Evolutionary conservation across 2,329 filamentous ascomycete species (phyloP).

Genomic region (Fonsecaea monophora): DNA sequence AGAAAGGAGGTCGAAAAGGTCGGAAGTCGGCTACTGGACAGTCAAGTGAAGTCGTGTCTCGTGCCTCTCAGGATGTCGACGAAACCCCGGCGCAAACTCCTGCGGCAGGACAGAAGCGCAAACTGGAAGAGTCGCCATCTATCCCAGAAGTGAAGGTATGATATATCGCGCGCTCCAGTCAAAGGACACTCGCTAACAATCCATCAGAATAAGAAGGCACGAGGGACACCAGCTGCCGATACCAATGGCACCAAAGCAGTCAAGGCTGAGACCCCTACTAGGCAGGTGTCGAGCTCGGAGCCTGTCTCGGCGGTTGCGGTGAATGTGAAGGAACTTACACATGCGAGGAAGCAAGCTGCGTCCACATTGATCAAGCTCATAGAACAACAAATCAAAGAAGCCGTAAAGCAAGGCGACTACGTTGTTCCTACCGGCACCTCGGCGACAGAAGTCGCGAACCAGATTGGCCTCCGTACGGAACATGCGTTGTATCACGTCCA

Average conservation of each 20-base stretch:
- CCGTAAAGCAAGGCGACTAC: conserved; percentile 71
- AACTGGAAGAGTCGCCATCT: conserved; percentile 50
- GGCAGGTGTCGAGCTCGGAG: conserved; percentile 44
- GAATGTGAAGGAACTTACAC: conserved; percentile 61
- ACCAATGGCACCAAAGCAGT: conserved; percentile 40
- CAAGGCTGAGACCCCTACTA: conserved; percentile 41
- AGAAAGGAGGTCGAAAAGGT: conserved; percentile 63
- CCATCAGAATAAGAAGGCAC: conserved; percentile 41
- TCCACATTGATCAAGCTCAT: conserved; percentile 75
- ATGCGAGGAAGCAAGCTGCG: conserved; percentile 71
- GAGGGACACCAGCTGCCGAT: conserved; percentile 34
- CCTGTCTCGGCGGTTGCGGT: conserved; percentile 44
- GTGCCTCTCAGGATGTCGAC: conserved; percentile 50
- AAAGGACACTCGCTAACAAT: conserved; percentile 39
- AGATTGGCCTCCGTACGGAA: conserved; percentile 80
- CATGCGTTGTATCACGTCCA: conserved; percentile 66
- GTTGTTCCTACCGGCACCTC: conserved; percentile 68
- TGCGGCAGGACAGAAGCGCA: conserved; percentile 51
- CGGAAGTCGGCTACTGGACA: conserved; percentile 68
- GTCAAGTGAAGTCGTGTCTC: conserved; percentile 67
- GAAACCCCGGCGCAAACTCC: conserved; percentile 28
- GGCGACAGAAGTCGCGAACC: conserved; percentile 69
- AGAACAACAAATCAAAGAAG: conserved; percentile 67
- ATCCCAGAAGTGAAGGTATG: conserved; percentile 37
- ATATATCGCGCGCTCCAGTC: neutral